Evolutionary conservation across 345 rosid genomes (phyloP).

Genomic region (Eucalyptus cloeziana): DNA sequence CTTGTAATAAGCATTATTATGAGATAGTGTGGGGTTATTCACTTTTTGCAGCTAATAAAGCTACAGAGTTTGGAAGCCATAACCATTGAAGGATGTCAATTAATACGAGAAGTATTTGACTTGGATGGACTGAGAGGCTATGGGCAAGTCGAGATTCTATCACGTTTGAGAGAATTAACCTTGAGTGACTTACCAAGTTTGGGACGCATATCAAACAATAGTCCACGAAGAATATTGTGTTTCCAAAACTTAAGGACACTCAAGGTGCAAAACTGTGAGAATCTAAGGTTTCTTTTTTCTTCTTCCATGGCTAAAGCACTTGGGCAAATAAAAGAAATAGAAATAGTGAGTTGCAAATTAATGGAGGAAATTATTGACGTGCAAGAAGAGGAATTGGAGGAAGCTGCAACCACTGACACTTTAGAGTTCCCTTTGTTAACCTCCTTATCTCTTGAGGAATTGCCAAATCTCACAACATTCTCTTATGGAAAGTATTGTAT

Average conservation of each 20-base stretch:
- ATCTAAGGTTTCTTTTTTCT: neutral
- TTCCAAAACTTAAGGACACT: neutral
- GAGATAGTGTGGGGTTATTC: too few species aligned
- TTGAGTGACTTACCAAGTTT: neutral
- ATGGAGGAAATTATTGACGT: neutral
- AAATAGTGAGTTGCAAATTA: neutral
- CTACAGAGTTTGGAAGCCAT: neutral
- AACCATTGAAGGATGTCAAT: neutral
- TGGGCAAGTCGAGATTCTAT: neutral
- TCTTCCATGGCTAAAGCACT: neutral
- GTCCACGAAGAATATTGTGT: neutral
- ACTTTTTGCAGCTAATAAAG: neutral
- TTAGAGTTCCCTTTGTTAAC: neutral
- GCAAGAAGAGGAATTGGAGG: neutral
- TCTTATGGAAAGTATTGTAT: neutral
- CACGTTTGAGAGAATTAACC: neutral
- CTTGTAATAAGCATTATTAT: too few species aligned
- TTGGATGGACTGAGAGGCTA: neutral
- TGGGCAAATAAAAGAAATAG: neutral
- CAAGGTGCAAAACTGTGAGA: neutral
- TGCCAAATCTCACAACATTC: neutral
- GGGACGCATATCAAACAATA: neutral
- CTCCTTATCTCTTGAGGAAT: neutral
- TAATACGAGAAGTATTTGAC: neutral
- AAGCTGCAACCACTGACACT: neutral